phyloP scores from a whole-genome alignment of 352 stramenopile genomes.

The Phytophthora cryptogea region DNA sequence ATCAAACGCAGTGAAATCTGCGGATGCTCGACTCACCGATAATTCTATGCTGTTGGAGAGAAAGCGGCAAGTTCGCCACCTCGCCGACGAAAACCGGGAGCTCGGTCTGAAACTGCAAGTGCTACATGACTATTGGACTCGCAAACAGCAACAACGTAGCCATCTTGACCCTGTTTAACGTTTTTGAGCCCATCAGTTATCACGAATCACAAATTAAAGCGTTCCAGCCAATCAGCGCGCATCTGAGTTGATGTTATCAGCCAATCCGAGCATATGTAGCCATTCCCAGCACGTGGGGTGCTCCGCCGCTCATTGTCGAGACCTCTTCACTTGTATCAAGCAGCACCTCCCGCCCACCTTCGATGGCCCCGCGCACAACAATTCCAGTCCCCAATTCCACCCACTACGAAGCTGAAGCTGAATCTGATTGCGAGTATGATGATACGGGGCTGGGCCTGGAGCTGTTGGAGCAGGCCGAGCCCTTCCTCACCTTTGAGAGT shows the following conservation, averaged over 20 bases:
- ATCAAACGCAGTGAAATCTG: constrained; percentile 20
- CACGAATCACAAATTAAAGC: constrained; percentile 15
- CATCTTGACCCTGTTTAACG: constrained; percentile 27
- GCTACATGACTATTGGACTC: constrained; percentile 42
- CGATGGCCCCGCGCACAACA: constrained; percentile 16
- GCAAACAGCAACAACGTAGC: constrained; percentile 35
- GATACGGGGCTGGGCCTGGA: constrained; percentile 26
- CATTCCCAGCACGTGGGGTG: background rate
- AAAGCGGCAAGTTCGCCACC: constrained; percentile 44
- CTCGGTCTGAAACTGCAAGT: constrained; percentile 45
- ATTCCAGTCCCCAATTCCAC: constrained; percentile 6
- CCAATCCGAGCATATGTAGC: constrained; percentile 15
- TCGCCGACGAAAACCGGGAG: constrained; percentile 50
- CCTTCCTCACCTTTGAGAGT: constrained; percentile 43
- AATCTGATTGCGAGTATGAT: constrained; percentile 29
- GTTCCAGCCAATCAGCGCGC: constrained; percentile 24
- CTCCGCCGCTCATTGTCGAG: constrained; percentile 15
- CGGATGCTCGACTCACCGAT: constrained; percentile 40
- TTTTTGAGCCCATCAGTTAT: background rate
- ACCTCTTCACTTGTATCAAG: constrained; percentile 2
- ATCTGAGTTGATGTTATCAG: constrained; percentile 20
- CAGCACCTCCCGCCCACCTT: constrained; percentile 1
- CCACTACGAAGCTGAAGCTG: constrained; percentile 22
- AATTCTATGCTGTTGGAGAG: constrained; percentile 42
- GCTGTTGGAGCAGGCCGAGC: constrained; percentile 38